These are phyloP conservation scores for Dactylellina leptospora DNA, from an alignment of 2,329 filamentous ascomycete genomes.

Conservation along the genomic window DNA sequence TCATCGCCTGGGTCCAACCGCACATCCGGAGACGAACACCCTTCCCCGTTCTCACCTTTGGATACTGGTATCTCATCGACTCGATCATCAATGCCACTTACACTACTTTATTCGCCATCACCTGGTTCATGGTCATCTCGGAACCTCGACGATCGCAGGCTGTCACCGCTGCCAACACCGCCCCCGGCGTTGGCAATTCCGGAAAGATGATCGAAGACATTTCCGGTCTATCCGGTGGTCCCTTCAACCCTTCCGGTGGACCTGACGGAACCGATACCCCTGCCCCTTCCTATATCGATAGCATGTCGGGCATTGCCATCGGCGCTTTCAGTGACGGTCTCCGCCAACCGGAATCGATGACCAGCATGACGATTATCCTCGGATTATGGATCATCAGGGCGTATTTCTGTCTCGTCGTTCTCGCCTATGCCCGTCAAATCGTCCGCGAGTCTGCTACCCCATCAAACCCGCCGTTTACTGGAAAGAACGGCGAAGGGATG, in stretches of 20 bases:
- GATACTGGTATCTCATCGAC: slow-evolving; percentile 86
- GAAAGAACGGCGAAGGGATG: slow-evolving; percentile 79
- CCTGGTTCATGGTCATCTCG: slow-evolving; percentile 83
- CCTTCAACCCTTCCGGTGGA: slow-evolving; percentile 60
- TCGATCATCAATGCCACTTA: slow-evolving; percentile 82
- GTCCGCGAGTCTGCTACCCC: slow-evolving; percentile 68
- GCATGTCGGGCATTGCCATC: slow-evolving; percentile 60
- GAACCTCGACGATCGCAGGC: slow-evolving; percentile 56
- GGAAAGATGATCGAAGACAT: slow-evolving; percentile 69
- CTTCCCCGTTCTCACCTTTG: slow-evolving; percentile 80
- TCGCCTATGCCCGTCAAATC: slow-evolving; percentile 81
- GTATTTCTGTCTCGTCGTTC: slow-evolving; percentile 84
- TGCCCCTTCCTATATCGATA: slow-evolving; percentile 62
- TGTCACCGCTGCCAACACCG: slow-evolving; percentile 35
- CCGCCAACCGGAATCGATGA: slow-evolving; percentile 72
- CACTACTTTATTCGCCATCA: slow-evolving; percentile 80
- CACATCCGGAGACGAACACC: slow-evolving; percentile 82
- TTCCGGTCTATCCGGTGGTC: slow-evolving; percentile 66
- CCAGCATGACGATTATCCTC: slow-evolving; percentile 80
- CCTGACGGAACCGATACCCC: slow-evolving; percentile 57
- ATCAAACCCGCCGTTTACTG: slow-evolving; percentile 62
- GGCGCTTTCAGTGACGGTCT: slow-evolving; percentile 66
- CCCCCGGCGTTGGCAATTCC: slow-evolving; percentile 62
- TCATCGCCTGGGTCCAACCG: slow-evolving; percentile 75
- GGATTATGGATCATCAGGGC: slow-evolving; percentile 77